Conservation (phyloP, 441 rosid genomes). For the Gossypium schwendimanii region DNA sequence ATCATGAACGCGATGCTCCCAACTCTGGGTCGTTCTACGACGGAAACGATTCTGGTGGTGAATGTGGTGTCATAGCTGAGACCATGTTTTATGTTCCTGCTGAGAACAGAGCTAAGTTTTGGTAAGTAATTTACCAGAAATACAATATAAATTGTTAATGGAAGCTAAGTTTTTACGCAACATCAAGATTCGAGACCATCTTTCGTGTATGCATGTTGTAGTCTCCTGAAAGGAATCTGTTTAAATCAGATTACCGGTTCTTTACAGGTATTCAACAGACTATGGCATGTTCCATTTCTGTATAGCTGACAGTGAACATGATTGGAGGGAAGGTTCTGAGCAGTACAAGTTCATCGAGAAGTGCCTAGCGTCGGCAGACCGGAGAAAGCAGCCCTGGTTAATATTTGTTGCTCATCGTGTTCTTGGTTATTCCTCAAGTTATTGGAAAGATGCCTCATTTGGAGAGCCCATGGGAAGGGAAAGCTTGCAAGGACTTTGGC, state of each 20-base stretch:
- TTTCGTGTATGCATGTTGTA: neutral
- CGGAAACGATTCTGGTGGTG: constrained; percentile 1
- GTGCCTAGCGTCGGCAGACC: neutral
- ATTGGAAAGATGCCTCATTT: neutral
- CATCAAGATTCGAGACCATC: neutral
- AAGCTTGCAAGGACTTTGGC: constrained; percentile 4
- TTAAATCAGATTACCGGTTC: neutral
- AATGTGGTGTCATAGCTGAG: neutral
- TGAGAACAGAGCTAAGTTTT: neutral
- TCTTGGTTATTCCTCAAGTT: neutral
- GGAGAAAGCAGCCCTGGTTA: neutral
- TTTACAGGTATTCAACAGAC: neutral
- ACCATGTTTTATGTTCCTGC: constrained; percentile 6
- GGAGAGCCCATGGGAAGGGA: neutral
- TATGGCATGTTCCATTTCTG: constrained; percentile 1
- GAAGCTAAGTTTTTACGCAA: neutral
- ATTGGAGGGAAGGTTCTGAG: neutral
- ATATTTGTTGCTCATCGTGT: neutral
- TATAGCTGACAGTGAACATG: neutral
- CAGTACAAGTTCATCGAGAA: neutral
- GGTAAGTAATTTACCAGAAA: neutral
- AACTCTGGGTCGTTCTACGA: neutral
- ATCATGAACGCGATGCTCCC: neutral
- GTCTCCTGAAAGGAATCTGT: neutral
- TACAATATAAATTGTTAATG: neutral